Conservation (phyloP, 2,329 filamentous ascomycete genomes). For the Coniochaeta ligniaria region DNA sequence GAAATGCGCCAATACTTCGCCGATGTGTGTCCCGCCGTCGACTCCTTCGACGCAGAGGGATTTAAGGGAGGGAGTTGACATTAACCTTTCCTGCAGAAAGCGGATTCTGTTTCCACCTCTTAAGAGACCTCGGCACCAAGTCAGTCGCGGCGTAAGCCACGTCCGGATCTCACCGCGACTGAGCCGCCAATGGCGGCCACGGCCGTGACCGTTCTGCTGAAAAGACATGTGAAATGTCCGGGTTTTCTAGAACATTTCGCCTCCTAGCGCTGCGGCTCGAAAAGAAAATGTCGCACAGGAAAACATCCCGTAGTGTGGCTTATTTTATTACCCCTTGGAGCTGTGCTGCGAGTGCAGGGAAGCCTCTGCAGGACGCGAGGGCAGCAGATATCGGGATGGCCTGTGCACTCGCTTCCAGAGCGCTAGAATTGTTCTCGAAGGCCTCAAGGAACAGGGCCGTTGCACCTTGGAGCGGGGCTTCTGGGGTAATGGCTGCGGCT, state of each 20-base stretch:
- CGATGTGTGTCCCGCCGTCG: background rate
- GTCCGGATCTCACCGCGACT: background rate
- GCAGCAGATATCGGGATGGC: no score
- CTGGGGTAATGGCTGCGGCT: slow-evolving; percentile 8
- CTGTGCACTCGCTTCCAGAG: slow-evolving; percentile 9
- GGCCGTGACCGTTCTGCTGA: background rate
- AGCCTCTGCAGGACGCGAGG: background rate
- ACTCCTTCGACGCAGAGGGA: background rate
- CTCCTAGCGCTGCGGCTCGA: background rate
- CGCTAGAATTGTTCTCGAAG: slow-evolving; percentile 30
- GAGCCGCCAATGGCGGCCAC: background rate
- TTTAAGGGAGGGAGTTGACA: background rate
- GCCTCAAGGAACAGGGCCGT: slow-evolving; percentile 12
- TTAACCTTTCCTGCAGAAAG: background rate
- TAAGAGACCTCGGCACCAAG: background rate
- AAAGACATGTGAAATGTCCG: background rate
- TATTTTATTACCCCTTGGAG: background rate
- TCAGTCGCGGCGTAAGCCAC: background rate
- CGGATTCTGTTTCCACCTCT: background rate
- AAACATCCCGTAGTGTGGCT: background rate
- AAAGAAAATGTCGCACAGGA: background rate
- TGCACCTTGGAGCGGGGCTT: slow-evolving; percentile 8
- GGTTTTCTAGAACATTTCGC: background rate
- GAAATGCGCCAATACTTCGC: background rate
- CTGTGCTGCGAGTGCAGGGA: background rate